Evolutionary conservation across 164 flowering plant genomes (phyloP), one percentile per base, ranked within the genome.

Genomic region (Santalum album): DNA sequence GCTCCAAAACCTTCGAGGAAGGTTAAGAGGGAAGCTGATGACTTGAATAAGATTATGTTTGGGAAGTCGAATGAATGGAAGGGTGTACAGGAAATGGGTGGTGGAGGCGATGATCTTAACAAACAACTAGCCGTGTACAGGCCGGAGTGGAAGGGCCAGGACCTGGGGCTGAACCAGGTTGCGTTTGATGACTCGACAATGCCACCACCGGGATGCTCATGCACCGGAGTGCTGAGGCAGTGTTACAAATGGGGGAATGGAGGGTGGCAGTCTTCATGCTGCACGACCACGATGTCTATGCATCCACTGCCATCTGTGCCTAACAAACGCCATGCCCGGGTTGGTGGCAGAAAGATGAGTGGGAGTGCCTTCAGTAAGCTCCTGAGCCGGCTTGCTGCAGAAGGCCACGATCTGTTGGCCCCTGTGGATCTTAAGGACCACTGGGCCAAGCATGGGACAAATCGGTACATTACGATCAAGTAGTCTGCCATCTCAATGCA

Each of bases 221-320:
- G 88, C 67, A 84, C 92, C 2, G 88, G 86, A 22, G 52, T 61
- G 2, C 52, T 69, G 0, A 72, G 87, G 47, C 88, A 75, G 61
- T 84, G 92, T 75, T 82, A 84, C 69, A 84, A 82, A 62, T 84
- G 92, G 88, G 92, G 92, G 2, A 82, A 70, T 62, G 88, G 88
- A 7, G 92, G 92, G 0, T 84, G 92, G 92, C 92, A 84, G 51
- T 84, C 92, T 39, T 73, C 88, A 2, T 84, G 92, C 58, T 84
- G 92, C 71, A 84, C 88, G 0, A 82, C 82, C 23, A 68, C 80
- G 45, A 34, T 84, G 68, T 84, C 91, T 12, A 60, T 72, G 69
- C 80, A 84, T 60, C 91, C 91, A 7, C 63, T 84, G 6, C 92
- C 92, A 23, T 69, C 81, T 7, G 73, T 80, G 54, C 83, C 86